phyloP scores from a whole-genome alignment of 352 stramenopile species.

The Pythium brachiatum region DNA sequence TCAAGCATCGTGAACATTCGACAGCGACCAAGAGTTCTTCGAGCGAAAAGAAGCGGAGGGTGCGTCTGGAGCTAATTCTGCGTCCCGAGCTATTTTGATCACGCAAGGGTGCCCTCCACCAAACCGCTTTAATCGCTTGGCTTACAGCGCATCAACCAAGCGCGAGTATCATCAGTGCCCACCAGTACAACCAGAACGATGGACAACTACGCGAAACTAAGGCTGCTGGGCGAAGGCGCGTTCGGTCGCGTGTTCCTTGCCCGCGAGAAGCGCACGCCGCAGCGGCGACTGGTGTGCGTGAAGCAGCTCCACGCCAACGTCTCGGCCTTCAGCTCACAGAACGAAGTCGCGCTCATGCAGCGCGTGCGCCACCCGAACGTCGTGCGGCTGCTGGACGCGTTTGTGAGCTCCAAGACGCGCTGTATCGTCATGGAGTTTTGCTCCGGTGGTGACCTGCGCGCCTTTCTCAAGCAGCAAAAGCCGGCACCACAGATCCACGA shows the following conservation, averaged over 20 bases:
- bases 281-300: constrained; percentile 73
- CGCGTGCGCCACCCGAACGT: constrained; percentile 89
- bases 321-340: constrained; percentile 19
- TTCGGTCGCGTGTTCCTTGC: constrained; percentile 91
- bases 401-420: constrained; percentile 30
- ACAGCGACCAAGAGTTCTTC: no score
- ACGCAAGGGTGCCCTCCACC: no score
- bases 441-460: constrained; percentile 66
- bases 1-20: no score
- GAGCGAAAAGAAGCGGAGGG: no score
- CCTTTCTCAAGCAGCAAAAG: constrained; percentile 30
- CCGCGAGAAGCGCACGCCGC: constrained; percentile 59
- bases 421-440: constrained; percentile 94
- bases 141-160: no score
- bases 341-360: constrained; percentile 75
- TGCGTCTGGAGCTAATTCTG: no score
- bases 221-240: constrained; percentile 79
- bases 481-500: constrained; percentile 37
- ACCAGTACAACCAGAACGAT: constrained; percentile 19
- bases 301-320: constrained; percentile 72
- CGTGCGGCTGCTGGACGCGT: constrained; percentile 80
- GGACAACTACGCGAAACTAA: constrained; percentile 46
- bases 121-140: no score
- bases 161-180: no score
- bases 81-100: no score